These are phyloP conservation scores for Penicillium rolfsii DNA, from an alignment of 2,329 filamentous ascomycete genomes.

Conservation along the genomic window DNA sequence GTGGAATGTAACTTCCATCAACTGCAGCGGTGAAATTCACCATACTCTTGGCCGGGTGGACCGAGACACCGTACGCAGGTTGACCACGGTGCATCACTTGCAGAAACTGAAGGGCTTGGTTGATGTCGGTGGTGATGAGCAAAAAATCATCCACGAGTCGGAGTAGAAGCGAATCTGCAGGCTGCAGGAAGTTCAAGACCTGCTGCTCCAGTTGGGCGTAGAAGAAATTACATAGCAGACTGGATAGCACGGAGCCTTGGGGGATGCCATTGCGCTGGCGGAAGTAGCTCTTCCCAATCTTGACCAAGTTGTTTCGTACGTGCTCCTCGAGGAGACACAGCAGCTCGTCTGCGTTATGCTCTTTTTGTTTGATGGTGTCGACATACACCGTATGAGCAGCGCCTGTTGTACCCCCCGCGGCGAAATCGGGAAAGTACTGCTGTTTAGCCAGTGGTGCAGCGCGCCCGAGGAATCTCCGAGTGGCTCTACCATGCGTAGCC, in stretches of 20 bases:
- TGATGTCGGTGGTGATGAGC: conserved; percentile 72
- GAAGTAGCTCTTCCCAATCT: conserved; percentile 85
- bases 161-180: conserved; percentile 68
- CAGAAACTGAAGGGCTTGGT: conserved; percentile 73
- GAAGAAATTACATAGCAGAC: conserved; percentile 90
- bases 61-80: conserved; percentile 75
- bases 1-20: conserved; percentile 56
- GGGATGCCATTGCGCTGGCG: conserved; percentile 88
- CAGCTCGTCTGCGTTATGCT: conserved; percentile 62
- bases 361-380: conserved; percentile 64
- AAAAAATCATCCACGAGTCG: conserved; percentile 92
- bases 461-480: conserved; percentile 56
- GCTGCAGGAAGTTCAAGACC: conserved; percentile 67
- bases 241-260: conserved; percentile 87
- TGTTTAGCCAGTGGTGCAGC: conserved; percentile 53
- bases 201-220: conserved; percentile 82
- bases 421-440: conserved; percentile 50
- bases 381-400: conserved; percentile 74
- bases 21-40: conserved; percentile 76
- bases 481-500: conserved; percentile 31
- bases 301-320: conserved; percentile 81
- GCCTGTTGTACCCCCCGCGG: conserved; percentile 50
- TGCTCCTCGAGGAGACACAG: conserved; percentile 76
- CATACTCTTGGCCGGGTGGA: conserved; percentile 78
- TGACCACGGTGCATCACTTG: conserved; percentile 78